Percentiles rank a stretch among this genome's conserved stretches.
These are phyloP conservation scores for Cyclospora cayetanensis DNA, from an alignment of 169 alveolate genomes.

Conservation along the genomic window DNA sequence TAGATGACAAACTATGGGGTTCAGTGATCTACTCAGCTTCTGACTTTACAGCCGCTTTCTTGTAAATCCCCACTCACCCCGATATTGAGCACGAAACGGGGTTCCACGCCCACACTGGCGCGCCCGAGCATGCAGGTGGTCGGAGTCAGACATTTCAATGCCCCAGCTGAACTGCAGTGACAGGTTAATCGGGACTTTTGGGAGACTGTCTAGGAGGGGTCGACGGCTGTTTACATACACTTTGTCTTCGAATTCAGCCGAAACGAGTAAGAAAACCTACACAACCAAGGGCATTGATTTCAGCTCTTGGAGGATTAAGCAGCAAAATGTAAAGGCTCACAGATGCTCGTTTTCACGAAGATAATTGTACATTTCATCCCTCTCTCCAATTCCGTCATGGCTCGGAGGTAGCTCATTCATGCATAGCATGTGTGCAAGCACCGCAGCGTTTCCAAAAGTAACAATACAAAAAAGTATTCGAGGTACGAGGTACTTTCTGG, in stretches of 20 bases:
- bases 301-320: not conserved
- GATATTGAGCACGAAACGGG: not conserved
- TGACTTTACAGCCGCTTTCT: not conserved
- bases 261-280: not conserved
- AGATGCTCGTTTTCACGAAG: not conserved
- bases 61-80: not conserved
- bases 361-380: not conserved
- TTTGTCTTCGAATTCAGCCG: not conserved
- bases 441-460: not conserved
- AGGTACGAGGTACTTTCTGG: no score
- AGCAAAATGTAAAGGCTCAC: not conserved
- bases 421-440: no score
- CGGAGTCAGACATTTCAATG: not conserved
- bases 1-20: not conserved
- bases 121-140: not conserved
- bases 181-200: not conserved
- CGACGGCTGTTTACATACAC: not conserved
- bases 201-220: not conserved
- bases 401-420: no score
- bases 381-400: no score
- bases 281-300: not conserved
- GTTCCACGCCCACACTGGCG: not conserved
- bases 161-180: not conserved
- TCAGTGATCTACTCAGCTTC: not conserved
- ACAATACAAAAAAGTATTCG: no score